Base-by-base conservation (phyloP, 345 rosid species). In the Salix udensis region DNA sequence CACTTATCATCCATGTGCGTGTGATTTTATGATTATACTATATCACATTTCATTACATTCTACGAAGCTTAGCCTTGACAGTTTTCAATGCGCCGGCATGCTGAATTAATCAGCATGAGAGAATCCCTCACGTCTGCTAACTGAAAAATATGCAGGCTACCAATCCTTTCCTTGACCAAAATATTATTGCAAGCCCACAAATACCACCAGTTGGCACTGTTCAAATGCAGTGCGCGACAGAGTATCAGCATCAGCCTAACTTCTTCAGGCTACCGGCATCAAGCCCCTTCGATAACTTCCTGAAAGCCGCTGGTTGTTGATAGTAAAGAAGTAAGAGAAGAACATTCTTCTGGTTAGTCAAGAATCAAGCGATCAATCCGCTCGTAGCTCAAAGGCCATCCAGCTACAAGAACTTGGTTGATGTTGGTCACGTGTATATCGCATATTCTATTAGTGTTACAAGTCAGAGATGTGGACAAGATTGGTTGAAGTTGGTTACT, bases 221-320 rank as follows among this genome's bases (percentile, higher is more conserved):
- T 14, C 79, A 87, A 24, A 44, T 72, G 79, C 82, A 64, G 30
- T 87, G 92, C 75, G 79, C 85, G 19, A 74, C 83, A 1, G 91
- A 84, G 77, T 83, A 70, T 76, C 88, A 88, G 70, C 80, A 82
- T 24, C 83, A 84, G 68, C 84, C 84, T 4, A 80, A 78, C 79
- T 46, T 65, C 68, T 85, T 88, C 82, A 80, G 78, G 71, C 79
- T 91, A 67, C 96, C 96, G 0, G 86, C 91, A 14, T 84, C 91
- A 31, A 87, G 89, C 74, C 96, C 96, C 21, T 91, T 76, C 7
- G 96, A 91, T 73, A 82, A 89, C 83, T 89, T 91, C 62, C 83
- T 91, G 65, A 91, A 89, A 87, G 93, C 96, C 58, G 93, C 96
- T n/a, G 96, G 96, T 15, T 88, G 91, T 80, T 91, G 86, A 89